Base-by-base conservation (phyloP, 2,329 filamentous ascomycete species). In the Arachnomyces sp. region DNA sequence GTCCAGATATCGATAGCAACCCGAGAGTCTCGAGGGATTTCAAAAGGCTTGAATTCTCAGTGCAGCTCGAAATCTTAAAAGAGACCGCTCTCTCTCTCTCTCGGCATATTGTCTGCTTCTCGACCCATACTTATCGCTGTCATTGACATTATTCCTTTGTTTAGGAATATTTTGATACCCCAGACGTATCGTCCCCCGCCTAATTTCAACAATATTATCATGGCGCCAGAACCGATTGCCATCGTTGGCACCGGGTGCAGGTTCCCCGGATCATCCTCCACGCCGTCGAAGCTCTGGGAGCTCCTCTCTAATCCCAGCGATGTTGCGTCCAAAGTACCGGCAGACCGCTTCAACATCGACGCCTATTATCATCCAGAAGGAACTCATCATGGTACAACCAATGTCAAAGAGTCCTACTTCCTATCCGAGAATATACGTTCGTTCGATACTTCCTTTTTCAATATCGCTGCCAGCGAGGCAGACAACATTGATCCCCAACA, bases 311-410 rank as follows among this genome's bases (percentile, higher is more conserved):
- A 45, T 8, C 42, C 36, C 6, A 15, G 40, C 7, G 41, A 46
- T 25, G 29, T 45, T 13, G 29, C 29, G 7, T 25, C 15, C 4
- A 37, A 46, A 16, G 29, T 51, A 25, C 52, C 52, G n/a, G 34
- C 39, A 14, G 36, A 44, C 11, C 31, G 50, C 16, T 51, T 51
- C 39, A 45, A 50, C 43, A 25, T 28, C 7, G 38, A 48, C 12
- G 37, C 25, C 3, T 53, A 38, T 28, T 45, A 53, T 35, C 47
- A 53, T 37, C 48, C 49, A 6, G 42, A 48, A 38, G 49, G 45
- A 13, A 39, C 44, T 9, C 46, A 51, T 31, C 51, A 52, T 34
- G 51, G 47, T 9, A 51, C 47, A 4, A 45, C 36, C 8, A 45
- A 47, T 17, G 45, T 42, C 28, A 31, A 21, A 21, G 29, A 41